Evolutionary conservation across 352 stramenopile species (phyloP).

Genomic region (Ophiocytium majus): DNA sequence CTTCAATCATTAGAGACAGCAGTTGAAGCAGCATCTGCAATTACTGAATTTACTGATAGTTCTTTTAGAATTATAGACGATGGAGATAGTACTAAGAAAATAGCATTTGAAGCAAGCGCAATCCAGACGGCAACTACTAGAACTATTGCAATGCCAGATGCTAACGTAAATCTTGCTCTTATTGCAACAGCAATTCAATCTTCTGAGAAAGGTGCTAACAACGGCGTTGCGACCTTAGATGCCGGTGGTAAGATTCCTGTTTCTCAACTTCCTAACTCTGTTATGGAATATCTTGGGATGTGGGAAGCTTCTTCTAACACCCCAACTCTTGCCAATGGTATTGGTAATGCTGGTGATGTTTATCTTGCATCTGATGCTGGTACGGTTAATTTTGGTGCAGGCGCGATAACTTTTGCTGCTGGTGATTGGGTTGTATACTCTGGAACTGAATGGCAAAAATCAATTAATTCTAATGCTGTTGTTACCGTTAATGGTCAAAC

Average conservation of each 20-base stretch:
- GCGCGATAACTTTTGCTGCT: slow-evolving; percentile 6
- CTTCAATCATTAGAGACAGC: not conserved
- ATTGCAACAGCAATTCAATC: not conserved
- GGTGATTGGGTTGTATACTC: slow-evolving; percentile 7
- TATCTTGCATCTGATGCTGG: not conserved
- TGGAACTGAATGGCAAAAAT: slow-evolving; percentile 5
- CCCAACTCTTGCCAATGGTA: slow-evolving; percentile 8
- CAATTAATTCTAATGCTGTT: not conserved
- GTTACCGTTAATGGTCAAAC: not conserved
- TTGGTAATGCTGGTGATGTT: slow-evolving; percentile 9
- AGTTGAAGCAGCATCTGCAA: not conserved
- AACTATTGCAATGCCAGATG: not conserved
- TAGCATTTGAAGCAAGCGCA: not conserved
- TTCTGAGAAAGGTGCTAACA: slow-evolving; percentile 11
- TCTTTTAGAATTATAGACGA: not conserved
- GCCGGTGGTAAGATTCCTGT: slow-evolving; percentile 6
- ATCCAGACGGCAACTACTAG: not conserved
- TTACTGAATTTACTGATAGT: not conserved
- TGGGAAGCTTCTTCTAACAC: not conserved
- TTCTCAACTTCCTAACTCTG: slow-evolving; percentile 9
- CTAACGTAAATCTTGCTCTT: not conserved
- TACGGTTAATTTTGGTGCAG: not conserved
- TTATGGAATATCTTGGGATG: not conserved
- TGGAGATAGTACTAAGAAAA: not conserved
- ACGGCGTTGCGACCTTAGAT: not conserved